phyloP scores from a whole-genome alignment of 2,329 filamentous ascomycete genomes.

The Botrytis cinerea region DNA sequence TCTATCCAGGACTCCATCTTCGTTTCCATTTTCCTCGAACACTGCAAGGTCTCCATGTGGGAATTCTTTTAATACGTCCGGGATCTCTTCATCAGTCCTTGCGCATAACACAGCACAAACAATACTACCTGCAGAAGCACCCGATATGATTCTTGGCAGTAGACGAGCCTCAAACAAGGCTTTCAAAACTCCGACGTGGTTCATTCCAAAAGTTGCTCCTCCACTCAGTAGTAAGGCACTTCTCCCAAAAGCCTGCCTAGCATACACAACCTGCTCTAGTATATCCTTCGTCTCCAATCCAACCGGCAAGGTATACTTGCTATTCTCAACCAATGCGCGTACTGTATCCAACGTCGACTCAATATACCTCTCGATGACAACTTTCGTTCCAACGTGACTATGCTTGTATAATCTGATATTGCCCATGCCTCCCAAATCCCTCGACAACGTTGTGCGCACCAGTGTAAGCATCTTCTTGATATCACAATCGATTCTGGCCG shows the following conservation, averaged over 20 bases:
- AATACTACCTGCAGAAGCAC: slow-evolving; percentile 69
- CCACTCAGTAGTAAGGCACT: slow-evolving; percentile 68
- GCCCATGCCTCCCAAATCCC: slow-evolving; percentile 84
- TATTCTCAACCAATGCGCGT: slow-evolving; percentile 65
- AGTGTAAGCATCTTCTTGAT: slow-evolving; percentile 76
- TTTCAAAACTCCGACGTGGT: slow-evolving; percentile 70
- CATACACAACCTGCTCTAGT: slow-evolving; percentile 59
- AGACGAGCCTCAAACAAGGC: slow-evolving; percentile 63
- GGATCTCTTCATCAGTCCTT: slow-evolving; percentile 63
- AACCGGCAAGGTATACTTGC: slow-evolving; percentile 50
- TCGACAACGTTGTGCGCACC: slow-evolving; percentile 75
- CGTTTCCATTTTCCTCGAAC: slow-evolving; percentile 59
- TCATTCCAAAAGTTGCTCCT: slow-evolving; percentile 72
- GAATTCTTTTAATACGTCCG: slow-evolving; percentile 57
- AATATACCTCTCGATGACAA: slow-evolving; percentile 84
- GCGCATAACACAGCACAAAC: slow-evolving; percentile 66
- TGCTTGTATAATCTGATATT: slow-evolving; percentile 80
- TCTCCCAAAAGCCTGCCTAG: slow-evolving; percentile 65
- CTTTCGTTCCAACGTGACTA: slow-evolving; percentile 83
- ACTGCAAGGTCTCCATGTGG: slow-evolving; percentile 64
- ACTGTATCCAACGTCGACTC: slow-evolving; percentile 76
- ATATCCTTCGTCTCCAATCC: slow-evolving; percentile 56
- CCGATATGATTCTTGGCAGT: slow-evolving; percentile 68
- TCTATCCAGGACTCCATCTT: slow-evolving; percentile 67
- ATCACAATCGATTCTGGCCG: slow-evolving; percentile 71